A percentile compares a stretch with the other conserved stretches of the same genome.
phyloP scores from a whole-genome alignment of 768 basidiomycete species.

The Tubosaeta sp. region DNA sequence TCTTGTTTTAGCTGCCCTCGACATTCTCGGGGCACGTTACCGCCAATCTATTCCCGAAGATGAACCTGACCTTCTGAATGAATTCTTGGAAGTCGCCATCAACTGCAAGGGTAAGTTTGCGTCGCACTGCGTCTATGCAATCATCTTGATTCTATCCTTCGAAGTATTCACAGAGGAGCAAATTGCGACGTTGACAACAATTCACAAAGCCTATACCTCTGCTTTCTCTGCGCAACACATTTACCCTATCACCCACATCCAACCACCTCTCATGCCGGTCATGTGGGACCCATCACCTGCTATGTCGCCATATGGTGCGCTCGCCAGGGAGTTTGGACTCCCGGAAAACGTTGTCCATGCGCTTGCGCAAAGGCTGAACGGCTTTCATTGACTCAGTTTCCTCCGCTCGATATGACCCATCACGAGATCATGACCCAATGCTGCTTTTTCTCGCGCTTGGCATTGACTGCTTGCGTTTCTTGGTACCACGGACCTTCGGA shows the following conservation, averaged over 20 bases:
- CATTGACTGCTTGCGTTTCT: conserved; percentile 31
- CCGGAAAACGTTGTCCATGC: conserved; percentile 65
- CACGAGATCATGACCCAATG: conserved; percentile 16
- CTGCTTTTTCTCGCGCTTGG: conserved; percentile 9
- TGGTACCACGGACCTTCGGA: conserved; percentile 21
- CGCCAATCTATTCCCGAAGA: conserved; percentile 32
- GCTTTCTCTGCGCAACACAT: conserved; percentile 13
- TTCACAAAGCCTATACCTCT: conserved; percentile 33
- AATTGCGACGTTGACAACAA: conserved; percentile 41
- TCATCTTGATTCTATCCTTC: conserved; percentile 1
- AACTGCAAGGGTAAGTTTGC: conserved; percentile 54
- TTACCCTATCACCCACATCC: conserved; percentile 4
- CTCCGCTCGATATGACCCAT: background rate
- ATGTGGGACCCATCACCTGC: conserved; percentile 17
- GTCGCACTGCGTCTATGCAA: conserved; percentile 30
- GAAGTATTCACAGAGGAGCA: conserved; percentile 66
- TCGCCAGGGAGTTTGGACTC: conserved; percentile 76
- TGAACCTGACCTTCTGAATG: conserved; percentile 41
- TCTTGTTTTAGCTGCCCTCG: conserved; percentile 42
- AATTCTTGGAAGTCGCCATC: conserved; percentile 43
- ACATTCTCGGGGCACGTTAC: conserved; percentile 53
- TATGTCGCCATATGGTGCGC: conserved; percentile 38
- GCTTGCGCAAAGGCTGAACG: conserved; percentile 53
- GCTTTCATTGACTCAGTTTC: conserved; percentile 16
- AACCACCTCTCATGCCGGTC: conserved; percentile 14